Base-by-base conservation (phyloP, 768 basidiomycete species). In the Floccularia luteovirens region DNA sequence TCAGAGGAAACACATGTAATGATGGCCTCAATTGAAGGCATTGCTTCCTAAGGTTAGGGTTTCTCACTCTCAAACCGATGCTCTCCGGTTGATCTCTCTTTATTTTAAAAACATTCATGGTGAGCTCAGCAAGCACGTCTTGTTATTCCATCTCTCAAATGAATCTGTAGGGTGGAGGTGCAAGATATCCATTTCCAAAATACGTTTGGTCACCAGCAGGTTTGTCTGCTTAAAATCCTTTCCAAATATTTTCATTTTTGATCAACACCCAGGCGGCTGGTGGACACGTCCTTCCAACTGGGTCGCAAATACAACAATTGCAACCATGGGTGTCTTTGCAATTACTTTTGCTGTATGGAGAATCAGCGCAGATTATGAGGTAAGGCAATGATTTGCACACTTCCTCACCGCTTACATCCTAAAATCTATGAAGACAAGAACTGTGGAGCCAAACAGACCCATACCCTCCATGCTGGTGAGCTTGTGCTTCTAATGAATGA, bases 151-250 rank as follows among this genome's bases (percentile, higher is more conserved):
- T 30, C 10, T 10, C 27, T 14, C 14, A 30, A 30, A 30, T 14
- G n/a, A 30, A 8, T 14, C 8, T 30, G 8, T 46, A 89, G 87
- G 87, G 87, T 33, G 87, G 86, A 63, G 86, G 85, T 46, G 75
- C 66, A 40, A 80, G 89, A 64, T 96, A 89, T 72, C 90, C 91
- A 6, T 96, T 83, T 60, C 92, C 90, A 23, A 93, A 92, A 70
- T 76, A 86, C 55, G 92, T 96, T 41, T 97, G 90, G 90, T 84
- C 90, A 17, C 92, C 93, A 55, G 73, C 91, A 48, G 90, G 90
- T 89, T 30, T 43, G 59, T 47, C 19, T 20, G 1, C 34, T 13
- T 5, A 14, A 12, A 5, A n/a, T 16, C 5, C 25, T 20, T 4
- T n/a, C 13, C 25, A 24, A 17, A 17, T n/a, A n/a, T 17, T 28